Percentiles rank a stretch among this genome's conserved stretches.
phyloP scores from a whole-genome alignment of 2,329 filamentous ascomycete genomes.

The Fusarium illudens region DNA sequence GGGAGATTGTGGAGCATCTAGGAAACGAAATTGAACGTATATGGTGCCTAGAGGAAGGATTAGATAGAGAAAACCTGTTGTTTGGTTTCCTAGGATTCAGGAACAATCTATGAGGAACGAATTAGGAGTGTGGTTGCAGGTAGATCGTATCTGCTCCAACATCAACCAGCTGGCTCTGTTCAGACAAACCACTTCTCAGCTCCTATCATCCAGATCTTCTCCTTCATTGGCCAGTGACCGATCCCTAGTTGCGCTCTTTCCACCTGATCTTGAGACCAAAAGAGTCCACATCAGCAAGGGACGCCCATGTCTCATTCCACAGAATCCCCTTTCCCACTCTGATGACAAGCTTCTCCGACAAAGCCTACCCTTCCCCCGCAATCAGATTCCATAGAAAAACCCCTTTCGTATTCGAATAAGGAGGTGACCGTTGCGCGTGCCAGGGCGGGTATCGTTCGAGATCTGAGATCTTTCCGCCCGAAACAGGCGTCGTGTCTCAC shows the following conservation, averaged over 20 bases:
- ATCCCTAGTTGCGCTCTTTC: background rate
- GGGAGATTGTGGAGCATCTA: background rate
- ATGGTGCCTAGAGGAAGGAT: background rate
- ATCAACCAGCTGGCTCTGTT: background rate
- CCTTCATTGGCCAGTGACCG: background rate
- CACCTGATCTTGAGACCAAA: background rate
- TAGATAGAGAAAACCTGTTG: background rate
- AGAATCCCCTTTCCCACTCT: background rate
- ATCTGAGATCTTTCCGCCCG: slow-evolving; percentile 31
- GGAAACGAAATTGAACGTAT: background rate
- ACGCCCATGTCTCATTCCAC: background rate
- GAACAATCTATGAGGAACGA: background rate
- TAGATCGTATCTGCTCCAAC: background rate
- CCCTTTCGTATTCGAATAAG: background rate
- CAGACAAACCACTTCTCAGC: background rate
- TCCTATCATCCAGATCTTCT: background rate
- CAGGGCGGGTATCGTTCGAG: slow-evolving; percentile 8
- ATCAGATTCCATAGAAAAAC: background rate
- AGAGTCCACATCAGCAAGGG: background rate
- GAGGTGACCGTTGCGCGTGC: slow-evolving; percentile 9
- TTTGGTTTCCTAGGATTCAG: too few species aligned
- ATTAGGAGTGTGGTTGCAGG: background rate
- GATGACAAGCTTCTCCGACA: background rate
- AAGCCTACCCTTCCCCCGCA: background rate
- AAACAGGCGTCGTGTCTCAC: slow-evolving; percentile 30